phyloP scores from a whole-genome alignment of 371 early-diverging fungal species.

The Saksenaea vasiformis region DNA sequence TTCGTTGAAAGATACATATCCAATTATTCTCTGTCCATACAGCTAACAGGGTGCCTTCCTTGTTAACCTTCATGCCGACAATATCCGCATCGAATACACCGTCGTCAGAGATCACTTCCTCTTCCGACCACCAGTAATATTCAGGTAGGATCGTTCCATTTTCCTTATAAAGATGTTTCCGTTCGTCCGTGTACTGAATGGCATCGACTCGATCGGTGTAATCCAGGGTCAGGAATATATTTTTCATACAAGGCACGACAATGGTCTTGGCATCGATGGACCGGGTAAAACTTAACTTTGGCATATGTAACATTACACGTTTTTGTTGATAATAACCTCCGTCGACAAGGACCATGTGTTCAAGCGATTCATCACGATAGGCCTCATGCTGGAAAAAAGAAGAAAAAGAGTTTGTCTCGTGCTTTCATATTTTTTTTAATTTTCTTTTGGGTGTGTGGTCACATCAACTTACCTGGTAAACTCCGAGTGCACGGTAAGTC shows the following conservation, averaged over 20 bases:
- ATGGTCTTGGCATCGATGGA: slow-evolving; percentile 30
- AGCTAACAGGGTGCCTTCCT: slow-evolving; percentile 28
- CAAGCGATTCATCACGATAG: slow-evolving; percentile 27
- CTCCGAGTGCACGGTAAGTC: neutral
- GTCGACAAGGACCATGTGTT: slow-evolving; percentile 39
- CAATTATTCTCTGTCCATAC: slow-evolving; percentile 41
- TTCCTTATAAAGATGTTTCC: slow-evolving; percentile 22
- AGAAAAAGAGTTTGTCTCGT: neutral
- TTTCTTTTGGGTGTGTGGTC: too few species aligned
- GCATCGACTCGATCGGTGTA: slow-evolving; percentile 34
- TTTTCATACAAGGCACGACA: slow-evolving; percentile 32
- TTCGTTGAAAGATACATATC: slow-evolving; percentile 29
- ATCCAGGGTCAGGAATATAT: slow-evolving; percentile 38
- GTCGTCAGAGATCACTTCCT: neutral
- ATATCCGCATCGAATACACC: slow-evolving; percentile 24
- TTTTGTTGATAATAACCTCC: slow-evolving; percentile 40
- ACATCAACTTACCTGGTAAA: slow-evolving; percentile 4
- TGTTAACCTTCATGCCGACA: slow-evolving; percentile 28
- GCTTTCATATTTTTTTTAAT: slow-evolving; percentile 3
- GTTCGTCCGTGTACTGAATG: slow-evolving; percentile 20
- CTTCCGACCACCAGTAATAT: slow-evolving; percentile 28
- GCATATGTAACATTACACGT: slow-evolving; percentile 32
- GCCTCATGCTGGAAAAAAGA: slow-evolving; percentile 32
- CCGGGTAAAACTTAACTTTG: slow-evolving; percentile 22
- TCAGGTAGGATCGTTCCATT: slow-evolving; percentile 19